Percentiles rank a stretch among this genome's conserved stretches.
Conservation (phyloP, 768 basidiomycete species). For the Sarcodon aspratus region DNA sequence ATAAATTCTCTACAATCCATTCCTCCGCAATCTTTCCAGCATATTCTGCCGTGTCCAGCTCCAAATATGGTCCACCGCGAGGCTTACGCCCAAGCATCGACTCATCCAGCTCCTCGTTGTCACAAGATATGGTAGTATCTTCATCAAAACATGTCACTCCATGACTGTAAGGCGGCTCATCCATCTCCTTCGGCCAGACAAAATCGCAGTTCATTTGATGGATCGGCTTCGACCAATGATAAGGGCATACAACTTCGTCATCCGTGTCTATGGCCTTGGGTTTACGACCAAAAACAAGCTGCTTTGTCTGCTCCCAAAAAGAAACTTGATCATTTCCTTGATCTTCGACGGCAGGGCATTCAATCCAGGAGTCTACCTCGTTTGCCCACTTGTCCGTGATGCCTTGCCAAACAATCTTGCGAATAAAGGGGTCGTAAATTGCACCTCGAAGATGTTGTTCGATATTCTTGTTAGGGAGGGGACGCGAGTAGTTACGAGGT, state of each 20-base stretch:
- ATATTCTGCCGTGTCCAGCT: constrained; percentile 79
- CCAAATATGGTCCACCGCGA: constrained; percentile 23
- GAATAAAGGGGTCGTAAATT: constrained; percentile 82
- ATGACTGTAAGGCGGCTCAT: constrained; percentile 29
- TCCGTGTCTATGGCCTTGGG: constrained; percentile 20
- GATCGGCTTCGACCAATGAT: constrained; percentile 63
- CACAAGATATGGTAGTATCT: no score
- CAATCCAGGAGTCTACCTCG: constrained; percentile 52
- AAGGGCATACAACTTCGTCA: constrained; percentile 59
- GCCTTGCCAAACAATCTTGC: constrained; percentile 83
- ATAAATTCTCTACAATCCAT: constrained; percentile 69
- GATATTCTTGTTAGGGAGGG: constrained; percentile 49
- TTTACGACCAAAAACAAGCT: no score
- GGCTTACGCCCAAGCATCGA: no score
- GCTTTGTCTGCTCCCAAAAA: background rate
- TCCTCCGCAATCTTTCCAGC: constrained; percentile 52
- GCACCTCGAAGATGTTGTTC: constrained; percentile 46
- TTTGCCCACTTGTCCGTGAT: constrained; percentile 46
- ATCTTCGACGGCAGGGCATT: constrained; percentile 36
- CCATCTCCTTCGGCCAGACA: constrained; percentile 68
- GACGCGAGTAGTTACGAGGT: constrained; percentile 63
- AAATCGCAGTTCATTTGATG: constrained; percentile 75
- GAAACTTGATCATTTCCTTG: background rate
- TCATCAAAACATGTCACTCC: no score
- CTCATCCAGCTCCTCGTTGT: no score